Conservation (phyloP, 345 rosid genomes). For the Excoecaria cochinchinensis region DNA sequence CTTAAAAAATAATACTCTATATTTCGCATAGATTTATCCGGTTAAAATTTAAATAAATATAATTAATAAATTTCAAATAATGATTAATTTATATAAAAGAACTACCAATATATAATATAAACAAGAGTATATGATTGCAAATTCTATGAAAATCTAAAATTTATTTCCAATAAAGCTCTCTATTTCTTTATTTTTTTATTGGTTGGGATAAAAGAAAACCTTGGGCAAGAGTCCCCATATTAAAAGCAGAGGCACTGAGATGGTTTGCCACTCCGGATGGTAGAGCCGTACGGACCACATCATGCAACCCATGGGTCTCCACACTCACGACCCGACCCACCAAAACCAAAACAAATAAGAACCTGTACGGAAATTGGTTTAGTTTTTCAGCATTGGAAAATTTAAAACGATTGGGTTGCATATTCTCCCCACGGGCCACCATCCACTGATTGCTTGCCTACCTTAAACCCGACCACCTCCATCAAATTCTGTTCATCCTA, state of each 20-base stretch:
- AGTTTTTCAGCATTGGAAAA: background rate
- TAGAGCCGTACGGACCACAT: slow-evolving; percentile 1
- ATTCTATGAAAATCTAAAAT: too few relatives aligned
- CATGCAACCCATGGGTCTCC: background rate
- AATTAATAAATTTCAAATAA: too few relatives aligned
- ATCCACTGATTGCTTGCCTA: background rate
- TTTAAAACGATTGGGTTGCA: too few relatives aligned
- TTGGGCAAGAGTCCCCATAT: background rate
- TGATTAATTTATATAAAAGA: too few relatives aligned
- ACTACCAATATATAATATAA: too few relatives aligned
- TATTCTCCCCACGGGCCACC: background rate
- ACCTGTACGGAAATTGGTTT: background rate
- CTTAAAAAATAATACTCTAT: too few relatives aligned
- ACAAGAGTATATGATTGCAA: too few relatives aligned
- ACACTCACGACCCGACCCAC: background rate
- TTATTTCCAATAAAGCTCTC: too few relatives aligned
- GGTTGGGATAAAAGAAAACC: too few relatives aligned
- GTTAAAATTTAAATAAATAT: too few relatives aligned
- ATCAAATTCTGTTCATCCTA: background rate
- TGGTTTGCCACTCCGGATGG: slow-evolving; percentile 11
- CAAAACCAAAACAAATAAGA: background rate
- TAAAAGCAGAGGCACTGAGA: slow-evolving; percentile 6
- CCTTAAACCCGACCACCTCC: slow-evolving; percentile 13
- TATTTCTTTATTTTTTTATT: too few relatives aligned
- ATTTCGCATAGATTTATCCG: too few relatives aligned